These are phyloP conservation scores for Murraya koenigii DNA, from an alignment of 345 rosid species.

Conservation along the genomic window DNA sequence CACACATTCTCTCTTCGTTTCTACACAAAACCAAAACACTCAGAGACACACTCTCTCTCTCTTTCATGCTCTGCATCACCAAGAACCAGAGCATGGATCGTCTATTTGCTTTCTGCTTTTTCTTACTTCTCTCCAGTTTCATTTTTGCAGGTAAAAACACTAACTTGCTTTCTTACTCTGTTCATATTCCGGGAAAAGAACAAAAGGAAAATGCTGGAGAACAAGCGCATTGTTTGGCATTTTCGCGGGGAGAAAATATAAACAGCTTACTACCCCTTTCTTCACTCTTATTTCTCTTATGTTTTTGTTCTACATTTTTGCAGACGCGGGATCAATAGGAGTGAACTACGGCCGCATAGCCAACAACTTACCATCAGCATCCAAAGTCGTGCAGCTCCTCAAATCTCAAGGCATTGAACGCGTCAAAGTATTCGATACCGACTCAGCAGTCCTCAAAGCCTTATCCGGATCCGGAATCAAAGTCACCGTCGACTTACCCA, in stretches of 20 bases:
- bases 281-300: background rate
- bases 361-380: constrained; percentile 71
- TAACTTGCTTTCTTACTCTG: background rate
- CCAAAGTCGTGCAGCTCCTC: constrained; percentile 65
- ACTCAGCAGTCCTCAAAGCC: constrained; percentile 74
- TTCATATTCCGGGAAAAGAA: background rate
- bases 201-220: background rate
- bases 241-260: background rate
- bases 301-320: constrained; percentile 4
- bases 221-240: background rate
- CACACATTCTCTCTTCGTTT: background rate
- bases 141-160: constrained; percentile 27
- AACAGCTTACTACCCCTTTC: background rate
- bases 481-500: constrained; percentile 87
- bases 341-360: constrained; percentile 94
- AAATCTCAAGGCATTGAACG: constrained; percentile 65
- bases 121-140: constrained; percentile 14
- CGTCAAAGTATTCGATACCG: constrained; percentile 81
- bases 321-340: constrained; percentile 79
- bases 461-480: constrained; percentile 73
- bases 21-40: background rate
- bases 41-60: background rate
- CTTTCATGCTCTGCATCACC: background rate
- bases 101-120: background rate
- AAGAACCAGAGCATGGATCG: constrained; percentile 27